Base-by-base conservation (phyloP, 1,284 basidiomycete genomes). In the Tetrapyrgos nigripes region DNA sequence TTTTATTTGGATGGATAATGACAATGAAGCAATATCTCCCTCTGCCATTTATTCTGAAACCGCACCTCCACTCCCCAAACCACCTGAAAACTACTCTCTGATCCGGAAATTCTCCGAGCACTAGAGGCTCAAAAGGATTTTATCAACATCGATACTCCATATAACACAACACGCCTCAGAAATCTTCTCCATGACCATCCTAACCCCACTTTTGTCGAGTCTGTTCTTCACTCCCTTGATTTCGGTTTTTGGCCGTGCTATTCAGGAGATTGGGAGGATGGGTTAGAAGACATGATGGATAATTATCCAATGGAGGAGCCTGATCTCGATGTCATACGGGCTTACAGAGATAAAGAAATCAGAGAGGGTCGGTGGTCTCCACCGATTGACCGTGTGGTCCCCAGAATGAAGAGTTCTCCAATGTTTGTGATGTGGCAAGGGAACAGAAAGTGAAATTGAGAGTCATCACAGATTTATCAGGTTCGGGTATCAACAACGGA, bases 241-340 rank as follows among this genome's bases (percentile, higher is more conserved):
- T 53, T 66, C 9, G 71, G 71, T 0, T 71, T 71, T 33, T 72
- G 69, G 70, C 69, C 67, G 0, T 66, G 62, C 19, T 62, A 64
- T 23, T 58, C 66, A 4, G 50, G 61, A 13, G 51, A 62, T 10
- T 50, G 56, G 37, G 33, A 59, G 3, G 53, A 44, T 6, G 54
- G 66, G 11, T 11, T 52, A 0, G 29, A 57, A 17, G 56, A 62
- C 10, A 2, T 28, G 0, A 31, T 50, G 8, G 51, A 51, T 9
- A 68, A 68, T 45, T 68, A 67, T 43, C 31, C 53, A 1, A 43
- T 50, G 14, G 55, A 61, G 19, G 53, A 60, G 1, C 33, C 9
- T 14, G 63, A 71, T 51, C 54, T 69, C 8, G 60, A 62, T 0
- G 61, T 62, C 0, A 64, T 69, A 11, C 57, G 63, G 4, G 55